Evolutionary conservation across 129 eudicot genomes (phyloP).

Genomic region (Mikania micrantha): DNA sequence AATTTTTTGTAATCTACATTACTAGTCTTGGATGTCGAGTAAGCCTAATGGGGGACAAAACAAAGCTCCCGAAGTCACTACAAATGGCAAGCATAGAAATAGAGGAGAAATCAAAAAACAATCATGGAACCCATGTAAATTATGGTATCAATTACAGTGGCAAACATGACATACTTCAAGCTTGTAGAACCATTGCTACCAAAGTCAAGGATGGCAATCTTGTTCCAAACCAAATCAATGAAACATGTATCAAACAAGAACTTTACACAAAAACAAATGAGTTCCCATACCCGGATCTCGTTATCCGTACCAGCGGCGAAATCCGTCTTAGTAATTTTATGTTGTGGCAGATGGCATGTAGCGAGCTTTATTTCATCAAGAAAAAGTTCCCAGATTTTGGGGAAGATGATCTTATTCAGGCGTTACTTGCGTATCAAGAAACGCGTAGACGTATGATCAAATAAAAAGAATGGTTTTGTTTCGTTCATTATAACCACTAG

Average conservation of each 20-base stretch:
- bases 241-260: neutral
- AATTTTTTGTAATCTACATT: neutral
- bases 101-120: slow-evolving; percentile 4
- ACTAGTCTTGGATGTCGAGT: slow-evolving; percentile 15
- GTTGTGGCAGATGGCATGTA: slow-evolving; percentile 21
- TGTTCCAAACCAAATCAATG: slow-evolving; percentile 1
- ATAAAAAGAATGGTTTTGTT: neutral
- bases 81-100: neutral
- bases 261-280: neutral
- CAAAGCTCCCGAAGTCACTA: neutral
- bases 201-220: slow-evolving; percentile 7
- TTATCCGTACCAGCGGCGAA: slow-evolving; percentile 19
- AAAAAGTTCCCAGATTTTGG: slow-evolving; percentile 11
- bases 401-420: slow-evolving; percentile 9
- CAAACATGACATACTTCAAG: slow-evolving; percentile 8
- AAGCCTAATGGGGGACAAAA: slow-evolving; percentile 7
- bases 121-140: slow-evolving; percentile 1
- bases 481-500: neutral
- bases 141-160: slow-evolving; percentile 17
- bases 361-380: slow-evolving; percentile 12
- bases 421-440: slow-evolving; percentile 11
- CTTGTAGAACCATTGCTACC: slow-evolving; percentile 5
- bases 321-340: slow-evolving; percentile 22
- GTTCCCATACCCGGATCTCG: slow-evolving; percentile 7
- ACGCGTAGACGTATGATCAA: neutral